A percentile compares a stretch with the other conserved stretches of the same genome.
Conservation (phyloP, 345 rosid genomes). For the Citrus glauca region DNA sequence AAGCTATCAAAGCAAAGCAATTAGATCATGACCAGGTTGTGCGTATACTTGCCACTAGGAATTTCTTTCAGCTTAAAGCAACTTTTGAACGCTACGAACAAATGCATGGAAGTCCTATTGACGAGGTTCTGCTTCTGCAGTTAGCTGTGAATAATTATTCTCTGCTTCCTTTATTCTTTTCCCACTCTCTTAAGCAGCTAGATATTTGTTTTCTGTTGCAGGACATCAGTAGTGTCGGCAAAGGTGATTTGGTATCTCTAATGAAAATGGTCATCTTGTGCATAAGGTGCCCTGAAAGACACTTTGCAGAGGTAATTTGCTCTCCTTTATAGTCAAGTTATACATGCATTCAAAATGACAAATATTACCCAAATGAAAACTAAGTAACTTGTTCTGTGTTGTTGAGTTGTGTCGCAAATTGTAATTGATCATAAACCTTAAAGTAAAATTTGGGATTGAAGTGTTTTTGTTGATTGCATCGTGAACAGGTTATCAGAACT, state of each 20-base stretch:
- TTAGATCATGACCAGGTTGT: conserved; percentile 60
- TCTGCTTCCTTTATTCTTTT: background rate
- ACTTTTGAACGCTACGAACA: conserved; percentile 62
- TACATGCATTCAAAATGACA: background rate
- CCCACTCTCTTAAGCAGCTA: background rate
- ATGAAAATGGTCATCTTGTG: conserved; percentile 48
- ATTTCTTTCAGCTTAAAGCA: conserved; percentile 63
- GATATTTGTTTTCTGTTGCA: conserved; percentile 18
- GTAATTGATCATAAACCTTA: background rate
- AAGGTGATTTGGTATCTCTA: conserved; percentile 51
- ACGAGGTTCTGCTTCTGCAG: conserved; percentile 46
- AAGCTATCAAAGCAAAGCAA: conserved; percentile 53
- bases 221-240: conserved; percentile 61
- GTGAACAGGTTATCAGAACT: conserved; percentile 48
- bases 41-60: conserved; percentile 64
- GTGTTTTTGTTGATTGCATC: background rate
- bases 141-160: background rate
- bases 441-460: background rate
- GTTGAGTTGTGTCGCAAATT: background rate
- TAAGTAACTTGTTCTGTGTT: background rate
- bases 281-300: conserved; percentile 67
- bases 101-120: conserved; percentile 45
- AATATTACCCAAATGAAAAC: background rate
- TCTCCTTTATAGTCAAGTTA: background rate
- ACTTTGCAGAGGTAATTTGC: conserved; percentile 68